Percentiles rank a stretch among this genome's conserved stretches.
Evolutionary conservation across 352 stramenopile species (phyloP).

Genomic region (Phytophthora lateralis): DNA sequence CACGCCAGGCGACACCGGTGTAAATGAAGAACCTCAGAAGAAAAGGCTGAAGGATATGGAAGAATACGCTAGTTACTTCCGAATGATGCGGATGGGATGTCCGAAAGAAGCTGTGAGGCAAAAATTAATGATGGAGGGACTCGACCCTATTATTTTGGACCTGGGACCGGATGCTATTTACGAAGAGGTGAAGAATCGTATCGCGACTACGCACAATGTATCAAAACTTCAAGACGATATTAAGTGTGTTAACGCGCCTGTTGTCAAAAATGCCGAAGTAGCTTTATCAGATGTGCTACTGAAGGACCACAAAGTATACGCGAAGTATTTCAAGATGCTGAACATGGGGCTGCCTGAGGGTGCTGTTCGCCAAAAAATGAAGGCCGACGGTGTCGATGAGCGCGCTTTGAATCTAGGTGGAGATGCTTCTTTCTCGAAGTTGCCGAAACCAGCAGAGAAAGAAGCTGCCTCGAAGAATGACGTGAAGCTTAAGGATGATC

Average conservation of each 20-base stretch:
- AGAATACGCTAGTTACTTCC: slow-evolving; percentile 91
- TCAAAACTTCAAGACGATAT: slow-evolving; percentile 71
- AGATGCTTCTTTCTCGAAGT: slow-evolving; percentile 15
- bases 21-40: slow-evolving; percentile 6
- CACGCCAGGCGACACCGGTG: background rate
- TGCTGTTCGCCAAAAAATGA: slow-evolving; percentile 91
- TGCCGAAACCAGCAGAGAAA: slow-evolving; percentile 12
- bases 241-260: slow-evolving; percentile 46
- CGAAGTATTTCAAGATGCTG: slow-evolving; percentile 95
- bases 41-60: slow-evolving; percentile 64
- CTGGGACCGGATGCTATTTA: slow-evolving; percentile 65
- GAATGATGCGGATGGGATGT: slow-evolving; percentile 93
- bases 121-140: slow-evolving; percentile 92
- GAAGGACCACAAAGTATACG: slow-evolving; percentile 69
- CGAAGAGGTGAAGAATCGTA: slow-evolving; percentile 65
- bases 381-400: slow-evolving; percentile 48
- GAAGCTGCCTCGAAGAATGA: slow-evolving; percentile 3
- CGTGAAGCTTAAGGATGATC: slow-evolving; percentile 57
- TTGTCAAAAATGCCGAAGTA: slow-evolving; percentile 7
- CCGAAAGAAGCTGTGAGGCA: slow-evolving; percentile 90
- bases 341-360: slow-evolving; percentile 89
- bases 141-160: slow-evolving; percentile 71
- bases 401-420: slow-evolving; percentile 47
- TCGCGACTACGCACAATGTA: slow-evolving; percentile 26
- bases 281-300: slow-evolving; percentile 27